These are phyloP conservation scores for Bassia scoparia DNA, from an alignment of 148 eudicot genomes.

Conservation along the genomic window DNA sequence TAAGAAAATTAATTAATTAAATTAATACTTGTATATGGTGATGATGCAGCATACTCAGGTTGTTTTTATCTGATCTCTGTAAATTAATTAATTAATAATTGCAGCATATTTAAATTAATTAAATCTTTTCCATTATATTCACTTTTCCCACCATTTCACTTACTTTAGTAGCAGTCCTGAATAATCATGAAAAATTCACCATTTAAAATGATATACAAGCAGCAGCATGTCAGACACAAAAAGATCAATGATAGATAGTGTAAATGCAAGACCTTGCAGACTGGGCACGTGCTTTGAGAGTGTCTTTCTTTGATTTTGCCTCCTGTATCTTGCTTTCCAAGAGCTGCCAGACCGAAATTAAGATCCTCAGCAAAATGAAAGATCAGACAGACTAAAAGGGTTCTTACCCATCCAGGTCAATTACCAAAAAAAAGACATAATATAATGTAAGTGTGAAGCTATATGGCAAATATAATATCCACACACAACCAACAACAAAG, in stretches of 20 bases:
- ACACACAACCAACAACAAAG: no score
- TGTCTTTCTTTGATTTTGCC: constrained; percentile 92
- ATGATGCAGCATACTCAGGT: no score
- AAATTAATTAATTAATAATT: no score
- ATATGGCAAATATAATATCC: no score
- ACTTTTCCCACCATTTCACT: constrained; percentile 93
- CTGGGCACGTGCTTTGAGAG: constrained; percentile 96
- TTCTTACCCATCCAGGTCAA: no score
- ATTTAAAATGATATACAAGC: constrained; percentile 10
- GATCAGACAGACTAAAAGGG: no score
- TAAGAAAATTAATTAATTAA: not conserved
- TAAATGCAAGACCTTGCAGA: constrained; percentile 71
- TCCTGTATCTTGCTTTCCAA: constrained; percentile 98
- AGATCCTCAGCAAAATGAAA: no score
- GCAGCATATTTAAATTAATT: no score
- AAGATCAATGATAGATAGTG: not conserved
- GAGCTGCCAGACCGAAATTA: constrained; percentile 66
- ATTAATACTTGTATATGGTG: constrained; percentile 24
- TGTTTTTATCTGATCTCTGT: no score
- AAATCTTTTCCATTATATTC: constrained; percentile 92
- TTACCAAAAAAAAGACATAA: no score
- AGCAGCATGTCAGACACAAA: not conserved
- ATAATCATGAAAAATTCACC: constrained; percentile 14
- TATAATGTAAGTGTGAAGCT: no score
- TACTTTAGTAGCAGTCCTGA: constrained; percentile 91